phyloP scores from a whole-genome alignment of 257 asterid genomes.

The Lantana camara region DNA sequence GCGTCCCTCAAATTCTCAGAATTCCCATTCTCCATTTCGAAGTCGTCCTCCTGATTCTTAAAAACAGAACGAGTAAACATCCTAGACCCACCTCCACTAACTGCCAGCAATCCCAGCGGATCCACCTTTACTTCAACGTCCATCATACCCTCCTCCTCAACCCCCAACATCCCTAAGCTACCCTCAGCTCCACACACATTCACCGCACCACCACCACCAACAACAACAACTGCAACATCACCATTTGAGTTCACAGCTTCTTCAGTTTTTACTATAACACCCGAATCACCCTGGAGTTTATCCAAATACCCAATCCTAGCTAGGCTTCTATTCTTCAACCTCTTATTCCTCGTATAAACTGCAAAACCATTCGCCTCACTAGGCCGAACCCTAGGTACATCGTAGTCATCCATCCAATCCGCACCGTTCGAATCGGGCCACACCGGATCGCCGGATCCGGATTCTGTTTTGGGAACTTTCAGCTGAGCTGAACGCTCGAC shows the following conservation, averaged over 20 bases:
- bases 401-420: slow-evolving; percentile 39
- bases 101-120: slow-evolving; percentile 24
- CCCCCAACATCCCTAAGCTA: slow-evolving; percentile 26
- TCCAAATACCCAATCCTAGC: slow-evolving; percentile 34
- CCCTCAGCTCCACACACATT: slow-evolving; percentile 33
- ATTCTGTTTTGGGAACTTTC: slow-evolving; percentile 26
- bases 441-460: slow-evolving; percentile 27
- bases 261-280: slow-evolving; percentile 26
- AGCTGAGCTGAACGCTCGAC: slow-evolving; percentile 25
- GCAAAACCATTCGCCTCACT: slow-evolving; percentile 59
- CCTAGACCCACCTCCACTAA: slow-evolving; percentile 33
- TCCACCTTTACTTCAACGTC: slow-evolving; percentile 67
- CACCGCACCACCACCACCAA: slow-evolving; percentile 27
- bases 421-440: slow-evolving; percentile 40
- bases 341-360: slow-evolving; percentile 70
- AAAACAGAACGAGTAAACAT: slow-evolving; percentile 62
- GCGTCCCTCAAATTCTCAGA: slow-evolving; percentile 46
- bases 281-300: slow-evolving; percentile 29
- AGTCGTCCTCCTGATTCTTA: slow-evolving; percentile 36
- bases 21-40: slow-evolving; percentile 39
- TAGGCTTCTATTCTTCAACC: slow-evolving; percentile 48
- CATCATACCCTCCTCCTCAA: slow-evolving; percentile 39
- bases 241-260: slow-evolving; percentile 31
- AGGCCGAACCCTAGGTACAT: slow-evolving; percentile 45
- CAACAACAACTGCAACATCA: slow-evolving; percentile 25